These are phyloP conservation scores for Phialemonium atrogriseum DNA, from an alignment of 2,329 filamentous ascomycete genomes.

Conservation along the genomic window DNA sequence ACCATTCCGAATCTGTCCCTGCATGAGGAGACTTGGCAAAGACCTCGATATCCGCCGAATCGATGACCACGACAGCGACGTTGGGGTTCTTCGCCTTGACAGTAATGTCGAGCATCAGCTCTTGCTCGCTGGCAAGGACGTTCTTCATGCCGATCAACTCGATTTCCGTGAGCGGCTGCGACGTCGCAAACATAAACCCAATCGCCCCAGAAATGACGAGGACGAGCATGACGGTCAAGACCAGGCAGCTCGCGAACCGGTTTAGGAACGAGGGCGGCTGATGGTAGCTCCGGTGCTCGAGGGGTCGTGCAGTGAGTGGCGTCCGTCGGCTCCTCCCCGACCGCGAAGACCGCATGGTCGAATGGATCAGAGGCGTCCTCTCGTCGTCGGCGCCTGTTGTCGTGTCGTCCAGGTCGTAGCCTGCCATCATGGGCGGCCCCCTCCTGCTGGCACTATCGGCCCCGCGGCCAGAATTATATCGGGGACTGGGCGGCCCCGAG, in stretches of 20 bases:
- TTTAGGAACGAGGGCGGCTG: constrained; percentile 55
- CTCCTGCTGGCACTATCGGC: constrained; percentile 30
- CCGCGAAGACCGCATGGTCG: constrained; percentile 47
- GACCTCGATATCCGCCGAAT: constrained; percentile 81
- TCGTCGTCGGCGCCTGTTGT: constrained; percentile 75
- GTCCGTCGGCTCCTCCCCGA: constrained; percentile 51
- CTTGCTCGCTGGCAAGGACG: constrained; percentile 86
- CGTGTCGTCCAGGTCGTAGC: constrained; percentile 73
- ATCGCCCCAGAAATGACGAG: constrained; percentile 78
- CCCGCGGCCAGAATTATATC: constrained; percentile 32
- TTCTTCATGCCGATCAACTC: constrained; percentile 75
- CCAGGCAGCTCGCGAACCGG: constrained; percentile 76
- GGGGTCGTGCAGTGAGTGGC: constrained; percentile 52
- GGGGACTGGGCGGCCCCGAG: constrained; percentile 63
- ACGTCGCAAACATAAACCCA: constrained; percentile 84
- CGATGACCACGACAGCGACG: constrained; percentile 77
- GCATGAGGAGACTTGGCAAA: constrained; percentile 92
- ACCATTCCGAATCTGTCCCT: constrained; percentile 58
- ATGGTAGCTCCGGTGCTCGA: constrained; percentile 65
- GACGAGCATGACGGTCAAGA: constrained; percentile 74
- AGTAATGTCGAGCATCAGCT: constrained; percentile 87
- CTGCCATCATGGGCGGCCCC: constrained; percentile 51
- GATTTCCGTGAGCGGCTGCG: constrained; percentile 75
- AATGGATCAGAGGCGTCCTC: constrained; percentile 67
- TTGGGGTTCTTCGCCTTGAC: constrained; percentile 90